Conservation (phyloP, 352 stramenopile genomes). For the Blastocystis sp. region DNA sequence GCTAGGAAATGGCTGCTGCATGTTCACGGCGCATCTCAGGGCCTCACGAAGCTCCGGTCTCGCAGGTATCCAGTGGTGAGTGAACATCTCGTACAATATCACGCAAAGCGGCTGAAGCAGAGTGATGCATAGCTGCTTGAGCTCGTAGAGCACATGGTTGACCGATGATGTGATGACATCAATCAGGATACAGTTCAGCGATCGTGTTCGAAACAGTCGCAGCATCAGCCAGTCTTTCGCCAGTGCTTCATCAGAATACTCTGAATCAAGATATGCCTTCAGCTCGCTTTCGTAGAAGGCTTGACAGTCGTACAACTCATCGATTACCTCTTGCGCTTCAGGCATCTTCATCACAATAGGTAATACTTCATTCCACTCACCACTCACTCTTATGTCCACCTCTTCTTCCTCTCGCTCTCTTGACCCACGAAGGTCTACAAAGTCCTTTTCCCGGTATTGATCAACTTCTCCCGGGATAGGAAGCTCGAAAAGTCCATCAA, state of each 20-base stretch:
- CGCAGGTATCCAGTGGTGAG: background rate
- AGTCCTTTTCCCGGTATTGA: background rate
- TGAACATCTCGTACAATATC: background rate
- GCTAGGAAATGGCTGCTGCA: background rate
- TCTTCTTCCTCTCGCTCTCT: too few relatives aligned
- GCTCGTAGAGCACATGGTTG: background rate
- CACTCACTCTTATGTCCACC: too few relatives aligned
- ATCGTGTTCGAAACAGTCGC: background rate
- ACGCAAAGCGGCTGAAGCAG: background rate
- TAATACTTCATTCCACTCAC: too few relatives aligned
- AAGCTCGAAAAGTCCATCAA: background rate
- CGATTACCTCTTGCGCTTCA: too few relatives aligned
- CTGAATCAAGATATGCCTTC: background rate
- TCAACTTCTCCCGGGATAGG: background rate
- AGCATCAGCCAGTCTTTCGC: slow-evolving; percentile 21
- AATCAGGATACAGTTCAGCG: background rate
- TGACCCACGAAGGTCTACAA: too few relatives aligned
- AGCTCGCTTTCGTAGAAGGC: background rate
- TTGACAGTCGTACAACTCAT: too few relatives aligned
- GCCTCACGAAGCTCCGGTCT: background rate
- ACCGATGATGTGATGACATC: background rate
- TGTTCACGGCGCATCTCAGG: background rate
- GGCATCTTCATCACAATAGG: too few relatives aligned
- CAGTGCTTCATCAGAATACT: background rate
- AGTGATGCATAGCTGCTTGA: background rate